Evolutionary conservation across 208 protist species (phyloP).

Genomic region (Angomonas deanei): DNA sequence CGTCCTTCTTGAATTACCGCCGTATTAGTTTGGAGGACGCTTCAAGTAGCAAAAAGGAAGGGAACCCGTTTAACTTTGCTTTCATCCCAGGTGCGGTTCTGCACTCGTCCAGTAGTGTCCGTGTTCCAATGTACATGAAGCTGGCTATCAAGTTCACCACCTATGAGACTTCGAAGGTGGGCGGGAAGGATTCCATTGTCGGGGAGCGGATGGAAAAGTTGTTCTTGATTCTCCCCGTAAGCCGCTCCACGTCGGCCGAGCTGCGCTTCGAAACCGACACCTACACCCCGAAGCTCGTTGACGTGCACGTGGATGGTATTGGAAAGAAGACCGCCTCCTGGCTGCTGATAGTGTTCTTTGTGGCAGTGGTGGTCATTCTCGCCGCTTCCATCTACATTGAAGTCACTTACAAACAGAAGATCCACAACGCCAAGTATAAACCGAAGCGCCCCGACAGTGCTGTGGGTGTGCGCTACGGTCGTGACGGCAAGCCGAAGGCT

Average conservation of each 20-base stretch:
- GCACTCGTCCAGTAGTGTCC: conserved; percentile 52
- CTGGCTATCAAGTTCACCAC: conserved; percentile 58
- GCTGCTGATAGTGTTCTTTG: conserved; percentile 57
- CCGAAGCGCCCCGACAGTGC: conserved; percentile 44
- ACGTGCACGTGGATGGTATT: conserved; percentile 16
- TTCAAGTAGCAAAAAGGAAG: not conserved
- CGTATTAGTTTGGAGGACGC: conserved; percentile 16
- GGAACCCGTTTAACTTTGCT: conserved; percentile 72
- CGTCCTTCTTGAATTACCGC: conserved; percentile 72
- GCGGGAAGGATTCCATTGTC: conserved; percentile 18
- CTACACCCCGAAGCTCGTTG: conserved; percentile 32
- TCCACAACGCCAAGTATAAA: conserved; percentile 66
- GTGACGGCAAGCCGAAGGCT: conserved; percentile 35
- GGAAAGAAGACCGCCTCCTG: conserved; percentile 38
- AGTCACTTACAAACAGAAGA: conserved; percentile 56
- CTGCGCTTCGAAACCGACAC: conserved; percentile 59
- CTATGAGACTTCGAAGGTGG: conserved; percentile 16
- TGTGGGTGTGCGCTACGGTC: conserved; percentile 52
- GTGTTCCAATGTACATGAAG: conserved; percentile 45
- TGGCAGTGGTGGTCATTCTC: conserved; percentile 47
- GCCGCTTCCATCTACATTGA: conserved; percentile 56
- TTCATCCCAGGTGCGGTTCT: conserved; percentile 78
- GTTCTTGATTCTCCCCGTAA: conserved; percentile 58
- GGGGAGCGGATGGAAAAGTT: conserved; percentile 47
- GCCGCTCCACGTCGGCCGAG: conserved; percentile 41